Percentiles rank a stretch among this genome's conserved stretches.
Conservation (phyloP, 179 eudicot species). For the Silene noctiflora region DNA sequence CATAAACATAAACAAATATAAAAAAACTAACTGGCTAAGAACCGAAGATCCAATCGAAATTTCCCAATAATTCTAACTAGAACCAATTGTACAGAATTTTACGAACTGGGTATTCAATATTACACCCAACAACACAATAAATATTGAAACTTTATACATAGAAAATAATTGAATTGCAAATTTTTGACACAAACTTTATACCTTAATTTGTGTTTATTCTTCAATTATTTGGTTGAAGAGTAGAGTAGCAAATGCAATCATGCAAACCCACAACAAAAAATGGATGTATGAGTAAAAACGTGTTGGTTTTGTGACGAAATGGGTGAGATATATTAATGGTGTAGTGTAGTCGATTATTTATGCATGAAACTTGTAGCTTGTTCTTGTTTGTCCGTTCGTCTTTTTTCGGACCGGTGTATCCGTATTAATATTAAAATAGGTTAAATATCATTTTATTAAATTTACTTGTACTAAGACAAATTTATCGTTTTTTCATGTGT, state of each 20-base stretch:
- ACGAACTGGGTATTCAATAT: constrained; percentile 24
- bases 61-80: neutral
- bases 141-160: neutral
- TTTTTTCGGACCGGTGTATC: too few species aligned
- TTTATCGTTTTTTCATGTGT: too few species aligned
- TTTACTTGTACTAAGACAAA: too few species aligned
- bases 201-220: neutral
- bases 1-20: neutral
- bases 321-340: neutral
- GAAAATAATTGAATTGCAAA: neutral
- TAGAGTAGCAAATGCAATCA: too few species aligned
- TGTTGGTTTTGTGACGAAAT: too few species aligned
- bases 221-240: neutral
- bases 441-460: too few species aligned
- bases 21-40: neutral
- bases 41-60: constrained; percentile 22
- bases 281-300: neutral
- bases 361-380: constrained; percentile 3
- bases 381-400: too few species aligned
- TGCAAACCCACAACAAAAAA: neutral
- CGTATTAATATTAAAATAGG: too few species aligned
- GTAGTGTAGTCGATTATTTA: constrained; percentile 18
- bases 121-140: constrained; percentile 2
- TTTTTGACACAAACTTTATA: neutral
- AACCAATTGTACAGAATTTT: constrained; percentile 5